phyloP scores from a whole-genome alignment of 106 monocot genomes.

The Dendrobium huoshanense region DNA sequence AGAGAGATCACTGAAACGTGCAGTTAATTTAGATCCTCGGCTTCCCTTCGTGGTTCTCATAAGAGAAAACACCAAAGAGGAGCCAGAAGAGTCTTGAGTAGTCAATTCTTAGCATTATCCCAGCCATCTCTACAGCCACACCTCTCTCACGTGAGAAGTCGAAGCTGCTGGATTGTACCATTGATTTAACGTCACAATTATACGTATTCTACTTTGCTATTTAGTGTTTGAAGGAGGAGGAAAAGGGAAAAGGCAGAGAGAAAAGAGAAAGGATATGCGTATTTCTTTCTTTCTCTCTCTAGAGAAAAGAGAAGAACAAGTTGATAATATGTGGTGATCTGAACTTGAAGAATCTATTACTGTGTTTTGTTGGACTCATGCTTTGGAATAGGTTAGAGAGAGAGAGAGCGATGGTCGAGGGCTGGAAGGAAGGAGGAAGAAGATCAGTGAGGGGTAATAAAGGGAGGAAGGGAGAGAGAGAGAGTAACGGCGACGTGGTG shows the following conservation, averaged over 20 bases:
- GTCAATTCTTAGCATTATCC: constrained; percentile 67
- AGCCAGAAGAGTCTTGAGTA: constrained; percentile 80
- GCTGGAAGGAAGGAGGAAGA: not conserved
- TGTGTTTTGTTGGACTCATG: constrained; percentile 31
- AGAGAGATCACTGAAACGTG: too few relatives aligned
- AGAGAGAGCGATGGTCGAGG: too few relatives aligned
- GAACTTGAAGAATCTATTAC: constrained; percentile 82
- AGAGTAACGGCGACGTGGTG: not conserved
- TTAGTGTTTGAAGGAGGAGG: not conserved
- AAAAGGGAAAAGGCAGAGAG: not conserved
- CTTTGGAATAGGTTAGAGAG: not conserved
- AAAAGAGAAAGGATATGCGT: not conserved
- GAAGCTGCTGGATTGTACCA: constrained; percentile 30
- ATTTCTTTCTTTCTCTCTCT: not conserved
- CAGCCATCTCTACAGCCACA: constrained; percentile 34
- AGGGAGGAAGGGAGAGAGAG: not conserved
- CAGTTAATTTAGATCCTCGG: constrained; percentile 45
- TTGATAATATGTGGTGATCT: constrained; percentile 9
- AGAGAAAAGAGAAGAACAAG: not conserved
- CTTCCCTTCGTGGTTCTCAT: constrained; percentile 81
- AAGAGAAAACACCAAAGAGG: constrained; percentile 82
- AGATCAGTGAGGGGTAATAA: not conserved
- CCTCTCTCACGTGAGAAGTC: constrained; percentile 37
- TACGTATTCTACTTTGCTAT: not conserved
- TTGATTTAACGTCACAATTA: constrained; percentile 14